Base-by-base conservation (phyloP, 75 land plant genomes). In the Larix kaempferi region DNA sequence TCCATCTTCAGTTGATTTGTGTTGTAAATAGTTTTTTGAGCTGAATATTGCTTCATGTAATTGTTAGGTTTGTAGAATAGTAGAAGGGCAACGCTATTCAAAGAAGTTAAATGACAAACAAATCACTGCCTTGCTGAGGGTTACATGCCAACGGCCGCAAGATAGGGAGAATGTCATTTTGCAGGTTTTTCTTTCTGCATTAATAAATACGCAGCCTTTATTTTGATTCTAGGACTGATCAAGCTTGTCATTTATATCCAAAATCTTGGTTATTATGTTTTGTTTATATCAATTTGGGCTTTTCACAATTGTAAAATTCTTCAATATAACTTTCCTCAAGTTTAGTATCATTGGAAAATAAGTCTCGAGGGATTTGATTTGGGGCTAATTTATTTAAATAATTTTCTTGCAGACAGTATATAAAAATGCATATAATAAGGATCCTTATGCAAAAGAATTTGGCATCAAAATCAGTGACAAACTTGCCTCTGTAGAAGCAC, bases 61-160 rank as follows among this genome's bases (percentile, higher is more conserved):
- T 3, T 54, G 66, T 3, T 55, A 93, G 95, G 93, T 93, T 12
- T 95, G 98, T 77, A 95, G 93, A 74, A 93, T 95, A 81, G 98
- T 95, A 1, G 98, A 93, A 73, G 98, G 98, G 11, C 98, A 95
- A 78, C 82, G 98, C 16, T 95, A 95, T 77, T 93, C 98, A 0
- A 95, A 95, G 74, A 81, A 92, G 71, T 74, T 95, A 56, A 95
- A 91, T 87, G 94, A 95, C 55, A 82, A 83, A 41, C 98, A 95
- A 60, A 93, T 93, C 35, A 93, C 92, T 77, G 90, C 89, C 22
- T 74, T 95, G 22, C 77, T 95, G 65, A 93, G 81, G 76, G 96
- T 93, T 5, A 95, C 98, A 5, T 95, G 96, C 59, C 98, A 95
- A 76, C 87, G 92, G 12, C 98, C 98, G 22, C 84, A 82, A 10